Base-by-base conservation (phyloP, 148 eudicot genomes). In the Camellia sinensis region DNA sequence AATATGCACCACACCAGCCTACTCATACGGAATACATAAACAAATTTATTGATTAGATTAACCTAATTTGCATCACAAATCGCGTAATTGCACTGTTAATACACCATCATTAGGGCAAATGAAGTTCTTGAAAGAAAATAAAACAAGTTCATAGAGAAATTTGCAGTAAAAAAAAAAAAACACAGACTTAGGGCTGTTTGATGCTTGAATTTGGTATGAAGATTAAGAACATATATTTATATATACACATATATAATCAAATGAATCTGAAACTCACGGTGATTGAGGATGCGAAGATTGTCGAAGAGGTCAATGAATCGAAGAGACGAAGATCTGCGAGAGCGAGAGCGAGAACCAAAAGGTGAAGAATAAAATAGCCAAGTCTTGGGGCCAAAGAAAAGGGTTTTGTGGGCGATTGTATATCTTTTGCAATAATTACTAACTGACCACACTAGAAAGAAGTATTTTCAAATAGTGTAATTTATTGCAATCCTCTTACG, bases 371-470 rank as follows among this genome's bases (percentile, higher is more conserved):
- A 72, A 29, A 53, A 21, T 10, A 61, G 69, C 22, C 5, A 14
- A 62, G 60, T n/a, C 79, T 77, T 77, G 79, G 79, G 61, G 79
- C 45, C 19, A 19, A 77, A 29, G 79, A 77, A 77, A 64, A 12
- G 37, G 5, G 69, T n/a, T n/a, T 5, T 53, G 2, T 21, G 41
- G 13, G 13, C 14, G 3, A 14, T 14, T 10, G 13, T 29, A 29
- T 29, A 29, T 7, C 60, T 56, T 14, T 17, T 17, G 3, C 0
- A 17, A 61, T n/a, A 61, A 61, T 61, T 61, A n/a, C 4, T 1
- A n/a, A 61, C 6, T 61, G 17, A n/a, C 21, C 64, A 61, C 64
- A n/a, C 1, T 29, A 61, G 21, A 9, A 17, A 4, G 21, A 61
- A 61, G 4, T 61, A 61, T 61, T 61, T 61, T 5, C 22, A 61